These are phyloP conservation scores for Secale cereale DNA, from an alignment of 176 grass and related monocot species.

Conservation along the genomic window DNA sequence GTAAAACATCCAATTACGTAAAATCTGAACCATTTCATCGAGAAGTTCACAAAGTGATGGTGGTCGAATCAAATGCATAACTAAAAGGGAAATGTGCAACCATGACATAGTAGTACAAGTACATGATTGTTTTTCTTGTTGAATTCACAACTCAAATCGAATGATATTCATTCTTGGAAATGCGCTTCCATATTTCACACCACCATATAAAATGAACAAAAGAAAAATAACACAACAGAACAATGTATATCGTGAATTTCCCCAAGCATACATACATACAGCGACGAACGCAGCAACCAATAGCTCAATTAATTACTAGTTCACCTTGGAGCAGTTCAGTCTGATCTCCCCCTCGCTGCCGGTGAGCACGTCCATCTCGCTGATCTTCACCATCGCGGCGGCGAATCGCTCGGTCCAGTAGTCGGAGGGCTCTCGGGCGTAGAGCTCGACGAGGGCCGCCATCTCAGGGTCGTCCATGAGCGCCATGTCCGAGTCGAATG, in stretches of 20 bases:
- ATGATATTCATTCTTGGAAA: not conserved
- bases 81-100: not conserved
- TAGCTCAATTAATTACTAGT: not conserved
- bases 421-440: not conserved
- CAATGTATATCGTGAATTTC: not conserved
- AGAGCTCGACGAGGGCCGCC: slow-evolving; percentile 11
- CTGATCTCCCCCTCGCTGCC: slow-evolving; percentile 44
- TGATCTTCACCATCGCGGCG: slow-evolving; percentile 32
- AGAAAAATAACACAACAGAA: not conserved
- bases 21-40: no score
- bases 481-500: slow-evolving; percentile 37
- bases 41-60: not conserved
- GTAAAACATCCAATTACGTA: no score
- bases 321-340: slow-evolving; percentile 30
- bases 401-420: slow-evolving; percentile 33
- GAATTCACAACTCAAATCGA: not conserved
- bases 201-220: not conserved
- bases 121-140: not conserved
- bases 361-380: slow-evolving; percentile 38
- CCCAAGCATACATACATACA: not conserved
- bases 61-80: not conserved
- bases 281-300: not conserved
- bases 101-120: not conserved
- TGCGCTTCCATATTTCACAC: not conserved
- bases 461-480: slow-evolving; percentile 11